These are phyloP conservation scores for Myxozyma melibiosi DNA, from an alignment of 805 yeast species.

Conservation along the genomic window DNA sequence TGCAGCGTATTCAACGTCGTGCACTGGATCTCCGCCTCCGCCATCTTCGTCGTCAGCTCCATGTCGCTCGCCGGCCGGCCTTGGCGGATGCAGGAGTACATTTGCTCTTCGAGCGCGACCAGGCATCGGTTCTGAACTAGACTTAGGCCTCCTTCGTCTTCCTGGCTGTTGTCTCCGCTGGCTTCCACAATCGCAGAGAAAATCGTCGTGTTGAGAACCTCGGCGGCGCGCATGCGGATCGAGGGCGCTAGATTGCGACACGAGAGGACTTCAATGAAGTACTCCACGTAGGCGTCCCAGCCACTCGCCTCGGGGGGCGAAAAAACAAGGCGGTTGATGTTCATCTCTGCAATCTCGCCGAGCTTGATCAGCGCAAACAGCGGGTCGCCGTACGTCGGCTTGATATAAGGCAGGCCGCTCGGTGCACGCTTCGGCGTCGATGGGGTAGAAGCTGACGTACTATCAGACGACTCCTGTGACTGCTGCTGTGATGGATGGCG, in stretches of 20 bases:
- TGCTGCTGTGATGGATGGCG: background rate
- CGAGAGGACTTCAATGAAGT: constrained; percentile 51
- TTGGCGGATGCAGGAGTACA: constrained; percentile 29
- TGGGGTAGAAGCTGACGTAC: background rate
- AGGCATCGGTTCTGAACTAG: constrained; percentile 46
- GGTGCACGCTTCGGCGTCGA: background rate
- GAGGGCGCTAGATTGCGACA: constrained; percentile 49
- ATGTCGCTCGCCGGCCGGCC: constrained; percentile 27
- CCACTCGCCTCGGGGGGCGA: constrained; percentile 43
- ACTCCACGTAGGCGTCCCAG: constrained; percentile 54
- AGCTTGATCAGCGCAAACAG: constrained; percentile 56
- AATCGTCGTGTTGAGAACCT: constrained; percentile 56
- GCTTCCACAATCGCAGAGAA: constrained; percentile 30
- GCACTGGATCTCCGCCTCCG: constrained; percentile 69
- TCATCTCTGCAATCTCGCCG: constrained; percentile 54
- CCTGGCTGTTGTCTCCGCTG: constrained; percentile 10
- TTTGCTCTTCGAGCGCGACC: constrained; percentile 51
- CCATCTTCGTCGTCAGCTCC: constrained; percentile 39
- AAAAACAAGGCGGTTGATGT: constrained; percentile 52
- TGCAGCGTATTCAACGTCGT: constrained; percentile 64
- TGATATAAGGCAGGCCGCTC: background rate
- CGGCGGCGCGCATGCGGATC: constrained; percentile 52
- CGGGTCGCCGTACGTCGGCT: constrained; percentile 27
- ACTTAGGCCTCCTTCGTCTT: constrained; percentile 24
- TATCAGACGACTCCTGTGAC: background rate